Conservation (phyloP, 352 stramenopile species). For the Phytophthora litchii region DNA sequence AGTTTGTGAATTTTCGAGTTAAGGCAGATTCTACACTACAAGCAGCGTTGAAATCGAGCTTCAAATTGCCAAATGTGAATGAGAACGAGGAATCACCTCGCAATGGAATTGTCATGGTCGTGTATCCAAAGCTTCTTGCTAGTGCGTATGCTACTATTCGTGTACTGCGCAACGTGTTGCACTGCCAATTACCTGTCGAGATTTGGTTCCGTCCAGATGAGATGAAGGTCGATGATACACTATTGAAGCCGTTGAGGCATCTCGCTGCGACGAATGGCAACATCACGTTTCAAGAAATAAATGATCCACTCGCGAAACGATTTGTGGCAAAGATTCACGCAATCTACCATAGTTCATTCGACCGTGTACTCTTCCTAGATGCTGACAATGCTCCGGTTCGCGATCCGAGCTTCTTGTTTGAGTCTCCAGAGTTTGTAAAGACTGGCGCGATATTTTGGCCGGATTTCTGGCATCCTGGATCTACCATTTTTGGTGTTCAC, state of each 20-base stretch:
- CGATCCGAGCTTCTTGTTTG: constrained; percentile 43
- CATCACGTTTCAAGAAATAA: constrained; percentile 35
- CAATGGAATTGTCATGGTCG: constrained; percentile 52
- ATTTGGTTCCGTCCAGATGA: constrained; percentile 54
- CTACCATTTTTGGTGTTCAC: constrained; percentile 56
- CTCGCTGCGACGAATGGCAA: constrained; percentile 29
- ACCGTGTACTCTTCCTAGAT: constrained; percentile 56
- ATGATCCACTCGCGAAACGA: constrained; percentile 24
- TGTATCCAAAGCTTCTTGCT: constrained; percentile 53
- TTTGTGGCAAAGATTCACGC: constrained; percentile 61
- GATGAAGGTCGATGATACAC: constrained; percentile 22
- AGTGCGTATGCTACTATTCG: constrained; percentile 48
- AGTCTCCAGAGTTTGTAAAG: constrained; percentile 37
- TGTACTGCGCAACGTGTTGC: constrained; percentile 34
- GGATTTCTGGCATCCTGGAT: constrained; percentile 58
- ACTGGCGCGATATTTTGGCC: constrained; percentile 64
- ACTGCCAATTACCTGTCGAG: constrained; percentile 52
- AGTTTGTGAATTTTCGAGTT: constrained; percentile 42
- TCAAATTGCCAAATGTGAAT: constrained; percentile 15
- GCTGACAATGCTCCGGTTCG: constrained; percentile 56
- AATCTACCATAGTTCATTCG: constrained; percentile 49
- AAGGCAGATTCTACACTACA: constrained; percentile 3
- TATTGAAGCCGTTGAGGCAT: constrained; percentile 30
- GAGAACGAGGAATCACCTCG: not conserved
- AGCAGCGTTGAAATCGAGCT: constrained; percentile 11